Percentiles rank a stretch among this genome's conserved stretches.
Conservation (phyloP, 2,329 filamentous ascomycete species). For the Diaporthe caulivora region DNA sequence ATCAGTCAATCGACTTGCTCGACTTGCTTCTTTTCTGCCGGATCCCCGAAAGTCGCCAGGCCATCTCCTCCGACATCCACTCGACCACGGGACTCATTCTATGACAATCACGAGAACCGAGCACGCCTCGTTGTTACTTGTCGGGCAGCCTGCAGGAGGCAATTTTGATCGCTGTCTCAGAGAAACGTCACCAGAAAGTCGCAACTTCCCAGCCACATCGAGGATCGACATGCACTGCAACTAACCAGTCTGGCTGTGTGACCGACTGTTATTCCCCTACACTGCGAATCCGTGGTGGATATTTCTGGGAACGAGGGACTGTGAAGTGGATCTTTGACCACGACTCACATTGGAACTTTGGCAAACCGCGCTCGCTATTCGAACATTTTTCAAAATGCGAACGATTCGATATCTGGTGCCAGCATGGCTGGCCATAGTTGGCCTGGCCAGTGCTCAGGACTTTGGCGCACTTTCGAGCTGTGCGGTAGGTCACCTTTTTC, state of each 20-base stretch:
- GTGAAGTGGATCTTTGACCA: not conserved
- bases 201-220: not conserved
- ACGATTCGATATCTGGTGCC: slow-evolving; percentile 32
- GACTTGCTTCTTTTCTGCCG: not conserved
- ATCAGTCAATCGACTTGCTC: not conserved
- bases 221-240: slow-evolving; percentile 27
- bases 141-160: slow-evolving; percentile 4
- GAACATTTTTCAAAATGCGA: slow-evolving; percentile 25
- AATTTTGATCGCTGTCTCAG: slow-evolving; percentile 7
- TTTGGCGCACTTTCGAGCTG: slow-evolving; percentile 37
- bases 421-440: slow-evolving; percentile 31
- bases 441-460: slow-evolving; percentile 36
- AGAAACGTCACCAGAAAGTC: slow-evolving; percentile 6
- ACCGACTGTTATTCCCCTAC: slow-evolving; percentile 7
- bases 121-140: not conserved
- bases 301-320: slow-evolving; percentile 3
- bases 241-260: not conserved
- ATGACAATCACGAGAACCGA: slow-evolving; percentile 9
- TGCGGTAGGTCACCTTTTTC: slow-evolving; percentile 34
- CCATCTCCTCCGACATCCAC: not conserved
- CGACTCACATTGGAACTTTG: not conserved
- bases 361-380: not conserved
- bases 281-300: not conserved
- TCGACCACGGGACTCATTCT: not conserved
- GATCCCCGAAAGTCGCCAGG: not conserved